Evolutionary conservation across 345 rosid species (phyloP).

Genomic region (Stellera chamaejasme): DNA sequence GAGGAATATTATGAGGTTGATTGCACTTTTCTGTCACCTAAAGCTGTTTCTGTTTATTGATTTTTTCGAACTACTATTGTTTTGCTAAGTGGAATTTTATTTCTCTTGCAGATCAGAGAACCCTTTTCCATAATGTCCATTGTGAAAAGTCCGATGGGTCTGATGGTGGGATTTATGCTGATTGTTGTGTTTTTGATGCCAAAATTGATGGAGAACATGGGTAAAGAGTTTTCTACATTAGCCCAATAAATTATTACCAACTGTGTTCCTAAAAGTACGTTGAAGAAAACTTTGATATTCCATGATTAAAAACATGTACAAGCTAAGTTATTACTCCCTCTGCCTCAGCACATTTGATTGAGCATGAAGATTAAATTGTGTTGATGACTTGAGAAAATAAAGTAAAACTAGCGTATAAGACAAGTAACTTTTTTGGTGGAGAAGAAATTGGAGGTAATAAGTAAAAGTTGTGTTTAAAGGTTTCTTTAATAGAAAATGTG

Average conservation of each 20-base stretch:
- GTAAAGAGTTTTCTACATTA: constrained; percentile 26
- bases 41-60: background rate
- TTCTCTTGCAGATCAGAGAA: constrained; percentile 63
- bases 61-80: too few relatives aligned
- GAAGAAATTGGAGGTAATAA: too few relatives aligned
- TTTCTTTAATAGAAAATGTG: too few relatives aligned
- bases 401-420: too few relatives aligned
- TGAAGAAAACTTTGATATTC: constrained; percentile 1
- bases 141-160: constrained; percentile 97
- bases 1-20: constrained; percentile 89
- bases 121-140: constrained; percentile 79
- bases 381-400: too few relatives aligned
- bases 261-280: constrained; percentile 3
- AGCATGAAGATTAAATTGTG: too few relatives aligned
- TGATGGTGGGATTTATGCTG: constrained; percentile 95
- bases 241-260: constrained; percentile 5
- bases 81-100: background rate
- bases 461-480: too few relatives aligned
- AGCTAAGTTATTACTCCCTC: too few relatives aligned
- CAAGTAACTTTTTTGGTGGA: too few relatives aligned
- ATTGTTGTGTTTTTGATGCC: constrained; percentile 92
- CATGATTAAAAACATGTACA: background rate
- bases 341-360: too few relatives aligned
- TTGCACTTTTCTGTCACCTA: constrained; percentile 7
- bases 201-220: constrained; percentile 89